phyloP scores from a whole-genome alignment of 306 rosid species.

The Trifolium subterraneum region DNA sequence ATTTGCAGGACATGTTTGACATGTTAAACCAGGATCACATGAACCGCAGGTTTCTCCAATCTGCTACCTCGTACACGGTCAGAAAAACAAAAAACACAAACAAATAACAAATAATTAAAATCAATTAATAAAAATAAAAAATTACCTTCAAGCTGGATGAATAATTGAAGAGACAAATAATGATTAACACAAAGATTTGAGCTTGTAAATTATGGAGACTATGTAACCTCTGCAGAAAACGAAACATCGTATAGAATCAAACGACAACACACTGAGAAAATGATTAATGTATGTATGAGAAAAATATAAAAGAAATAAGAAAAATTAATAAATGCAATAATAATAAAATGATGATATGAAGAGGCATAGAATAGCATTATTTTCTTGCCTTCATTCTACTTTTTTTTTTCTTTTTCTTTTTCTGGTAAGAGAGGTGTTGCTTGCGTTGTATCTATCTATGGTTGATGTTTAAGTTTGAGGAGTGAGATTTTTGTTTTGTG shows the following conservation, averaged over 20 bases:
- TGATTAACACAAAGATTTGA: conserved; percentile 54
- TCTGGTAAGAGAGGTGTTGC: background rate
- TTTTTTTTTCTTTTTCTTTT: background rate
- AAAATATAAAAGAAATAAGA: too few relatives aligned
- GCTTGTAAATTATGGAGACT: conserved; percentile 34
- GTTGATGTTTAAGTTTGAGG: background rate
- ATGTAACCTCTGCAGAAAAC: conserved; percentile 48
- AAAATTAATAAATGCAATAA: too few relatives aligned
- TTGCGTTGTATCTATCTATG: too few relatives aligned
- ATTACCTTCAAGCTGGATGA: conserved; percentile 66
- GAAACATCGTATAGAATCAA: conserved; percentile 11
- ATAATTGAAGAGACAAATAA: conserved; percentile 54
- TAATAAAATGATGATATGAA: background rate
- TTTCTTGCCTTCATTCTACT: background rate
- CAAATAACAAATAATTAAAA: background rate
- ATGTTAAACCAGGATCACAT: conserved; percentile 74
- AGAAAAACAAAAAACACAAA: conserved; percentile 10
- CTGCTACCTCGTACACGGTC: conserved; percentile 52
- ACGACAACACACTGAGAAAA: background rate
- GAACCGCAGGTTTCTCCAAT: conserved; percentile 93
- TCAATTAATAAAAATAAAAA: background rate
- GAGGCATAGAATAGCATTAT: background rate
- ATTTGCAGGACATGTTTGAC: conserved; percentile 75
- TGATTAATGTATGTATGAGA: background rate
- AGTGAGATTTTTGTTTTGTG: background rate